These are phyloP conservation scores for Cutaneotrichosporon sp. DNA, from an alignment of 1,284 basidiomycete genomes.

Conservation along the genomic window DNA sequence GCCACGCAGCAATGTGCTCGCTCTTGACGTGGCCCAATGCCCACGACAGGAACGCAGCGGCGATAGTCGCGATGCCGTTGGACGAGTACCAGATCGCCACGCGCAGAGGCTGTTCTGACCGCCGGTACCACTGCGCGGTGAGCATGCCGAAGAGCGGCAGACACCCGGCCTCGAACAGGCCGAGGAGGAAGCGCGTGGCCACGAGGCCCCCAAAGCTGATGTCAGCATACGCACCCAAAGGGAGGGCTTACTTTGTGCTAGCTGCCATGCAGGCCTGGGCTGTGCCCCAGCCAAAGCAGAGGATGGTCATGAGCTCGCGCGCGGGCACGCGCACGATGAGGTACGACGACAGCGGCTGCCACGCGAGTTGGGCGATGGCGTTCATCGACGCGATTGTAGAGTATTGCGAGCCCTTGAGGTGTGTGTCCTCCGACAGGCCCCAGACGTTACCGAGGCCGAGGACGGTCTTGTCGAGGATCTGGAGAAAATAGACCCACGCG, in stretches of 20 bases:
- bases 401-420: slow-evolving; percentile 18
- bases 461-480: slow-evolving; percentile 31
- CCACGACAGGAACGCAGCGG: slow-evolving; percentile 28
- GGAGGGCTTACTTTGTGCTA: too few species aligned
- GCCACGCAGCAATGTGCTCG: slow-evolving; percentile 26
- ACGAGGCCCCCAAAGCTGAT: slow-evolving; percentile 32
- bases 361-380: slow-evolving; percentile 20
- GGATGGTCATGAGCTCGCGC: slow-evolving; percentile 27
- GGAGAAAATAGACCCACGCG: slow-evolving; percentile 36
- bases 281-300: slow-evolving; percentile 28
- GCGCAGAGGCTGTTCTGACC: slow-evolving; percentile 34
- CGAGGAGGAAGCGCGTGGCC: slow-evolving; percentile 44
- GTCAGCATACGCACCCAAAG: too few species aligned
- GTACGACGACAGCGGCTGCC: slow-evolving; percentile 28
- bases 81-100: slow-evolving; percentile 34
- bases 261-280: slow-evolving; percentile 13
- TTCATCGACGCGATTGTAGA: slow-evolving; percentile 16
- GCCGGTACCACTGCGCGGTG: slow-evolving; percentile 34
- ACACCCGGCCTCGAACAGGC: slow-evolving; percentile 47
- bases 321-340: slow-evolving; percentile 31
- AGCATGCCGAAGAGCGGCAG: slow-evolving; percentile 30
- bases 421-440: slow-evolving; percentile 21
- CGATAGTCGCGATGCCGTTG: slow-evolving; percentile 27
- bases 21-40: slow-evolving; percentile 8
- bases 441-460: slow-evolving; percentile 41